phyloP scores from a whole-genome alignment of 2,329 filamentous ascomycete genomes.

The Pseudocercospora vitis region DNA sequence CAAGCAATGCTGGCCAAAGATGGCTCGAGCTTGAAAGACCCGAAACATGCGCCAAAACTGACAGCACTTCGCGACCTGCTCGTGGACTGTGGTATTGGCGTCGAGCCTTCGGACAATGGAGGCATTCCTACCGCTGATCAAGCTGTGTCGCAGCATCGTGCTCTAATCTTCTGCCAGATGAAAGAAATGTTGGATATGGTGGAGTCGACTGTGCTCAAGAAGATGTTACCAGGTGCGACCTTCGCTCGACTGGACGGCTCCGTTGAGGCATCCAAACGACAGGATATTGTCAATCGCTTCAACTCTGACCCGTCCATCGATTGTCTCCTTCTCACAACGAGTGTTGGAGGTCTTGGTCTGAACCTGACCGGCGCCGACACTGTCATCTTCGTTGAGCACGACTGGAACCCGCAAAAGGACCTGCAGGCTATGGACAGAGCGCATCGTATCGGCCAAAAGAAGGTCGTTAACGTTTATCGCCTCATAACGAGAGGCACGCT shows the following conservation, averaged over 20 bases:
- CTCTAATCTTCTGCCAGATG: constrained; percentile 98
- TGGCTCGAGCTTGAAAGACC: constrained; percentile 79
- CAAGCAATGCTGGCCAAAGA: constrained; percentile 76
- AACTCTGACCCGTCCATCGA: constrained; percentile 98
- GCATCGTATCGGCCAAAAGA: constrained; percentile 98
- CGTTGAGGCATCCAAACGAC: constrained; percentile 88
- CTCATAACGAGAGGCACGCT: constrained; percentile 92
- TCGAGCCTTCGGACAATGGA: constrained; percentile 49
- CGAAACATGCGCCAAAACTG: constrained; percentile 87
- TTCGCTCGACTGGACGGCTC: constrained; percentile 91
- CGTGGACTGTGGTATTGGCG: constrained; percentile 97
- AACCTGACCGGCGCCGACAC: constrained; percentile 97
- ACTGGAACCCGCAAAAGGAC: constrained; percentile 99
- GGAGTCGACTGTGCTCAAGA: constrained; percentile 85
- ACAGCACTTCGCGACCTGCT: constrained; percentile 85
- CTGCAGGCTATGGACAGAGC: constrained; percentile 98
- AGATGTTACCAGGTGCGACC: constrained; percentile 87
- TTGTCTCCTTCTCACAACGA: constrained; percentile 88
- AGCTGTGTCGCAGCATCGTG: constrained; percentile 93
- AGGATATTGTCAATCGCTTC: constrained; percentile 98
- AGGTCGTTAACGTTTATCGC: constrained; percentile 98
- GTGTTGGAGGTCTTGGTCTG: constrained; percentile 88
- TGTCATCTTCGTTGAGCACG: constrained; percentile 98
- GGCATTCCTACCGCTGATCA: constrained; percentile 60
- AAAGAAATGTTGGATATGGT: constrained; percentile 99